These are phyloP conservation scores for Tricholoma sp. DNA, from an alignment of 768 basidiomycete genomes.

Conservation along the genomic window DNA sequence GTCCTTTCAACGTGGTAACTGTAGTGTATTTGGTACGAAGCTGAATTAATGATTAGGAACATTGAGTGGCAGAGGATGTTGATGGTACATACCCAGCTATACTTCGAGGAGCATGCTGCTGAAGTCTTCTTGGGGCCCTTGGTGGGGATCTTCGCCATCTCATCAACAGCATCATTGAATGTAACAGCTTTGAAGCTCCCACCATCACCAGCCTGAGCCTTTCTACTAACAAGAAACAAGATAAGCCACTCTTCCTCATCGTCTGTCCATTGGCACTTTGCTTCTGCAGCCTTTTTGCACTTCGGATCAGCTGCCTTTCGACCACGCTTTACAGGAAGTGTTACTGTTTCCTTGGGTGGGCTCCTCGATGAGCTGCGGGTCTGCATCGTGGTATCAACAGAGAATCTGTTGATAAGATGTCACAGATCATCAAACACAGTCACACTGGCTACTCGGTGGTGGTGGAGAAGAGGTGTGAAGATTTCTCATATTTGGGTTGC, in stretches of 20 bases:
- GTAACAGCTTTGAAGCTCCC: background rate
- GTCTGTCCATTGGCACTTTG: background rate
- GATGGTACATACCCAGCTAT: background rate
- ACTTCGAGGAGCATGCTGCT: background rate
- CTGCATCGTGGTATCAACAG: too few species aligned
- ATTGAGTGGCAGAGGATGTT: background rate
- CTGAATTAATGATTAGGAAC: background rate
- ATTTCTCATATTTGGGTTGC: too few species aligned
- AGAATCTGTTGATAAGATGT: too few species aligned
- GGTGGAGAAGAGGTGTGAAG: too few species aligned
- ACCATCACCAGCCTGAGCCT: background rate
- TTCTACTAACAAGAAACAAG: background rate
- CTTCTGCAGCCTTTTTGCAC: background rate
- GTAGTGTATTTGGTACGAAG: background rate
- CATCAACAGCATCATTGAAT: background rate
- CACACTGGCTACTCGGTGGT: too few species aligned
- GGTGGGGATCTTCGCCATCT: background rate
- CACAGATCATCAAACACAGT: too few species aligned
- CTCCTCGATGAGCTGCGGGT: too few species aligned
- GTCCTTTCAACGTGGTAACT: background rate
- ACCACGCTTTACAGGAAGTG: too few species aligned
- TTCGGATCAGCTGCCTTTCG: background rate
- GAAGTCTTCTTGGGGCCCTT: background rate
- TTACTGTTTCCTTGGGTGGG: too few species aligned
- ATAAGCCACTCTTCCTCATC: background rate